phyloP scores from a whole-genome alignment of 2,329 filamentous ascomycete species.

The Exophiala phaeomuriformis region DNA sequence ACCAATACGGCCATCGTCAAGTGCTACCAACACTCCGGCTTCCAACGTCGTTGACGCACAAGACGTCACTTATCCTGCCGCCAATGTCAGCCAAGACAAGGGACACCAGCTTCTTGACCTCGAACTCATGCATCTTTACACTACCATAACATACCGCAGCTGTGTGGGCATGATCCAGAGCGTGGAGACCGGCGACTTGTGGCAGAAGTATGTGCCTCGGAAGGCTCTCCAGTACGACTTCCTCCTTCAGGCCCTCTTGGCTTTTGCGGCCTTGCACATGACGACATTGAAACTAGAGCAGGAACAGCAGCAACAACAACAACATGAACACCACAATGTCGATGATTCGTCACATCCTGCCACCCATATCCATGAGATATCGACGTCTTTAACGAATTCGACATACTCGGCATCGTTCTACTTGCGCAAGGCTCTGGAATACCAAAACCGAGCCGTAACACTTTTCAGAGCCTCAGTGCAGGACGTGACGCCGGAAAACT shows the following conservation, averaged over 20 bases:
- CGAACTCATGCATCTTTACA: conserved; percentile 47
- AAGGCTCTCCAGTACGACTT: conserved; percentile 37
- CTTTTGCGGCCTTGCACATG: conserved; percentile 34
- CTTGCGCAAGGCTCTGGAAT: conserved; percentile 32
- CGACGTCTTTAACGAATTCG: not conserved
- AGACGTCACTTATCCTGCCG: not conserved
- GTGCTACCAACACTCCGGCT: too few species aligned
- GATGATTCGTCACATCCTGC: too few species aligned
- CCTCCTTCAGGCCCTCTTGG: conserved; percentile 36
- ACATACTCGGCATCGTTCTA: conserved; percentile 22
- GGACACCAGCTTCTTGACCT: conserved; percentile 35
- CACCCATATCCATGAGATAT: too few species aligned
- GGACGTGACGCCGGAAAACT: conserved; percentile 29
- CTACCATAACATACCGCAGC: conserved; percentile 40
- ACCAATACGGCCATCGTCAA: too few species aligned
- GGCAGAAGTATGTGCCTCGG: conserved; percentile 33
- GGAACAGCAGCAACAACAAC: too few species aligned
- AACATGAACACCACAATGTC: too few species aligned
- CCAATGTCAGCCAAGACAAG: not conserved
- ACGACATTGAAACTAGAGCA: not conserved
- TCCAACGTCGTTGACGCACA: too few species aligned
- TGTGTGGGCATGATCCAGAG: conserved; percentile 36
- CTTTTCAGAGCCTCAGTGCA: conserved; percentile 31
- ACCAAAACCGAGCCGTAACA: conserved; percentile 31
- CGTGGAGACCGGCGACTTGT: conserved; percentile 26